Conservation (phyloP, 1,284 basidiomycete genomes). For the Sutorius eximius region DNA sequence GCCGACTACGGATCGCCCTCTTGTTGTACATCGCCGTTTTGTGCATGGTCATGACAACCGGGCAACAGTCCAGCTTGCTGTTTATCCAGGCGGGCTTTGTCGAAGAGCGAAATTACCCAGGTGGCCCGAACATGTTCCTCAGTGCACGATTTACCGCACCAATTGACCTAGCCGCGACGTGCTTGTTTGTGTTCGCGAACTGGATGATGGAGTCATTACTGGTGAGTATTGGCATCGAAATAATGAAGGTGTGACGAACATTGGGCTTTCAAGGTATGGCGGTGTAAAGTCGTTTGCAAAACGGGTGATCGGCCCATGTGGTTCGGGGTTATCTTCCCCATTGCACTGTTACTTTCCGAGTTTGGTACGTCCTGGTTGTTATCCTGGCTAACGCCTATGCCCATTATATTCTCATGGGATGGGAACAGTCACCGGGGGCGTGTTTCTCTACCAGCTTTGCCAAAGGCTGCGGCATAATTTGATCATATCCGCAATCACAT, state of each 20-base stretch:
- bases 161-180: slow-evolving; percentile 4
- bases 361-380: slow-evolving; percentile 13
- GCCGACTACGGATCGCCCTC: slow-evolving; percentile 12
- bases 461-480: neutral
- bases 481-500: slow-evolving; percentile 5
- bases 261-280: slow-evolving; percentile 22
- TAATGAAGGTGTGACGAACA: neutral
- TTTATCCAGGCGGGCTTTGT: slow-evolving; percentile 24
- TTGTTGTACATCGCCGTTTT: slow-evolving; percentile 20
- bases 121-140: slow-evolving; percentile 25
- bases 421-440: slow-evolving; percentile 11
- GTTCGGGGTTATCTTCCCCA: slow-evolving; percentile 15
- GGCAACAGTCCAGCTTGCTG: slow-evolving; percentile 10
- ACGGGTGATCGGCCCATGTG: slow-evolving; percentile 12
- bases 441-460: slow-evolving; percentile 11
- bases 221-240: slow-evolving; percentile 15
- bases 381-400: neutral
- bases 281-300: slow-evolving; percentile 24
- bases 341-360: slow-evolving; percentile 6
- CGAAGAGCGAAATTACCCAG: slow-evolving; percentile 15
- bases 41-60: slow-evolving; percentile 18
- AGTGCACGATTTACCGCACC: slow-evolving; percentile 1
- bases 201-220: slow-evolving; percentile 29
- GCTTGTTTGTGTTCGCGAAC: slow-evolving; percentile 18
- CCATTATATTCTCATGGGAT: neutral